Base-by-base conservation (phyloP, 2,329 filamentous ascomycete genomes). In the Botrytis byssoidea region DNA sequence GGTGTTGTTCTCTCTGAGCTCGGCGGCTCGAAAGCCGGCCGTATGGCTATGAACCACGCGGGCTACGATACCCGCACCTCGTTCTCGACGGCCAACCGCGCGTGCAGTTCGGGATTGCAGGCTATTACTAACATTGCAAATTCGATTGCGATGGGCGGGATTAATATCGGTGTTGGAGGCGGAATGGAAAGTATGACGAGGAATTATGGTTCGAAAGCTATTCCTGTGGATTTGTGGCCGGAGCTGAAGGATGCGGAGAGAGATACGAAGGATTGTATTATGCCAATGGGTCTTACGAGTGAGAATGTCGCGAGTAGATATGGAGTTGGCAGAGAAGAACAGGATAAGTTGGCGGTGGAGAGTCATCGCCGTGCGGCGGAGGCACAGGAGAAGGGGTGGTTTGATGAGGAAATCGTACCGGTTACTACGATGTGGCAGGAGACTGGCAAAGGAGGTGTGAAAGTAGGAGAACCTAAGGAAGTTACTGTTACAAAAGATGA, bases 111-210 rank as follows among this genome's bases (percentile, higher is more conserved):
- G 10, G 92, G 91, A 3, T 86, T 98, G 68, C 91, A 93, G 78
- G 91, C 92, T 40, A 91, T 98, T 69, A 91, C 93, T 1, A 84
- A 86, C 22, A 86, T 97, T 4, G 92, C 93, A 8, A 90, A 92
- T 73, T 87, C 91, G 75, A 96, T 98, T 78, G 88, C 89, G n/a
- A 86, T 88, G 0, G 94, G 92, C 1, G 88, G 89, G 78, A 92
- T 95, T 70, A 88, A 90, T 75, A 86, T 87, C 0, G 95, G 93
- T 74, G 89, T 98, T 75, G 95, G 91, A 16, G 95, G 93, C 2
- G 95, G 95, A 44, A 97, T 97, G 93, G 95, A 98, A 87, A 95
- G 92, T 84, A 98, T 98, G 95, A 97, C 93, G 76, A 85, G 92
- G 77, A 97, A 97, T 84, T 98, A 98, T 83, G 94, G 91, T 70